These are phyloP conservation scores for Pseudogymnoascus pannorum DNA, from an alignment of 2,329 filamentous ascomycete genomes.

Conservation along the genomic window DNA sequence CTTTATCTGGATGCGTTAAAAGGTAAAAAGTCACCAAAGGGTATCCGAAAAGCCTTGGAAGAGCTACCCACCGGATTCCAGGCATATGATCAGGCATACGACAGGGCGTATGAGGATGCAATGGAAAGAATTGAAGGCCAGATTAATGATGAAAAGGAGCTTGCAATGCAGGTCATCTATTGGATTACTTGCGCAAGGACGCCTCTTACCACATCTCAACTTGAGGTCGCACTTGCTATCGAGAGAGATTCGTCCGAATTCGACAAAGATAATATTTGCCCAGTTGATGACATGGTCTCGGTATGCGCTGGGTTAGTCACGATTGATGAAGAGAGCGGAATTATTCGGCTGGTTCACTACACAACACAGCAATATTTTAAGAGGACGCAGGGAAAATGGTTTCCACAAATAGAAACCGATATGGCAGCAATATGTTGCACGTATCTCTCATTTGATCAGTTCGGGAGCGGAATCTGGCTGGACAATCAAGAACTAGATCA, in stretches of 20 bases:
- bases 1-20: constrained; percentile 28
- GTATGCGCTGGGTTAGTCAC: constrained; percentile 20
- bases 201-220: constrained; percentile 23
- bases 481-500: constrained; percentile 12
- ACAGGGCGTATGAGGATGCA: constrained; percentile 20
- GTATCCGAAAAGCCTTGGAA: constrained; percentile 25
- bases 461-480: constrained; percentile 18
- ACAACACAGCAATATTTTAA: constrained; percentile 37
- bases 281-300: constrained; percentile 12
- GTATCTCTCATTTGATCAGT: constrained; percentile 26
- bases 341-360: constrained; percentile 20
- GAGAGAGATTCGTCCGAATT: constrained; percentile 15
- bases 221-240: constrained; percentile 30
- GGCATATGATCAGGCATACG: constrained; percentile 14
- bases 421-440: constrained; percentile 18
- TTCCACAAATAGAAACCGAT: constrained; percentile 12
- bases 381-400: constrained; percentile 9
- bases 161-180: constrained; percentile 28
- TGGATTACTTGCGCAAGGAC: constrained; percentile 17
- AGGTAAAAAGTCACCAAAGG: constrained; percentile 22
- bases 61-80: constrained; percentile 23
- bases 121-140: constrained; percentile 30
- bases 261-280: constrained; percentile 20
- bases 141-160: constrained; percentile 15
- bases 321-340: constrained; percentile 17